Evolutionary conservation across 352 stramenopile species (phyloP), one percentile per base, ranked within the genome.

Genomic region (Pythium angustatum): DNA sequence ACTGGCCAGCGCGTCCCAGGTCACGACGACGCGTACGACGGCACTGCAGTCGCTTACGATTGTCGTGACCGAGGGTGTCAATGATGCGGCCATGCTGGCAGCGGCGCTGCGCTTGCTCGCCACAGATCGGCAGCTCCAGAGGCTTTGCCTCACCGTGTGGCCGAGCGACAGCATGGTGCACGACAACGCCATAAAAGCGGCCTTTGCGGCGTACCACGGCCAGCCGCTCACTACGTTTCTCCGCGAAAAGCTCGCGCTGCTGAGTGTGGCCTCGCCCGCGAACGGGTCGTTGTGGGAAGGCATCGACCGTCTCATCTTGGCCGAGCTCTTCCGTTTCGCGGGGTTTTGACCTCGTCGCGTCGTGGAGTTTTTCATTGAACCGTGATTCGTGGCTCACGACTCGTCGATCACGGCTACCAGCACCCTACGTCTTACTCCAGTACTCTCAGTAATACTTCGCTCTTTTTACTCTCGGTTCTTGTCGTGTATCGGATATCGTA

Each of bases 311-410:
- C 14, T 19, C 45, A 33, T 9, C 45, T 52, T 52, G 17, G 21
- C 45, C 45, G 21, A 15, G 14, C 7, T 33, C 21, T 28, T 33
- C 17, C 26, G 22, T 22, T 28, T 52, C 21, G 26, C 26, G 19
- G 45, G 45, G 26, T 21, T 52, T 66, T 60, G 26, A 77, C 65
- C 56, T 74, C 74, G 62, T 81, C 15, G 38, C 38, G 9, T 7
- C 15, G 12, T 44, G 65, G 43, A 75, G 63, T 57, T 83, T n/a
- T n/a, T n/a, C n/a, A n/a, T n/a, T n/a, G n/a, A n/a, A n/a, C n/a
- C n/a, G n/a, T n/a, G n/a, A n/a, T n/a, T n/a, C n/a, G n/a, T n/a
- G n/a, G n/a, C n/a, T n/a, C n/a, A n/a, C n/a, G n/a, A n/a, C n/a
- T n/a, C n/a, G n/a, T n/a, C n/a, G n/a, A n/a, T n/a, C n/a, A n/a